Evolutionary conservation across 129 eudicot genomes (phyloP).

Genomic region (Helichrysum umbraculigerum): DNA sequence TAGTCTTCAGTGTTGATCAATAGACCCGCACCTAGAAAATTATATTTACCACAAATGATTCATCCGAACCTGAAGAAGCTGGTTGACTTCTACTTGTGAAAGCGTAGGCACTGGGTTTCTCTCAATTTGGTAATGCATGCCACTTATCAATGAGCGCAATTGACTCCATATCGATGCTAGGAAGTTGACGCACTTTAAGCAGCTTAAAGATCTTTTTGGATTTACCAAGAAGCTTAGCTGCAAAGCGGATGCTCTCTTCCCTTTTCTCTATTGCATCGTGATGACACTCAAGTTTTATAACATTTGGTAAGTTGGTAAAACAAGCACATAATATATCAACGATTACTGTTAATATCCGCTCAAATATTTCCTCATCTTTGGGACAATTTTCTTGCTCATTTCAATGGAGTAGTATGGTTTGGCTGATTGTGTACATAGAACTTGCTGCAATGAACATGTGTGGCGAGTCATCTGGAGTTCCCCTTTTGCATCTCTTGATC

Average conservation of each 20-base stretch:
- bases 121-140: constrained; percentile 15
- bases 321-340: constrained; percentile 38
- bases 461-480: constrained; percentile 15
- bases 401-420: constrained; percentile 17
- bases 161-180: not conserved
- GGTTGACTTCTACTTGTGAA: not conserved
- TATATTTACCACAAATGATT: not conserved
- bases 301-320: constrained; percentile 37
- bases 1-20: no score
- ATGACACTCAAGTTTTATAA: constrained; percentile 39
- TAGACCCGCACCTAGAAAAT: no score
- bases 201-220: constrained; percentile 36
- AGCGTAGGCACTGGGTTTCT: not conserved
- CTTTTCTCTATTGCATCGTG: constrained; percentile 31
- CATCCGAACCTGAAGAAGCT: not conserved
- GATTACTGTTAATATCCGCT: constrained; percentile 23
- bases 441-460: constrained; percentile 35
- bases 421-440: constrained; percentile 45
- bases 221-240: constrained; percentile 44
- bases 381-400: not conserved
- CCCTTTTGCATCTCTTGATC: constrained; percentile 11
- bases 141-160: constrained; percentile 36
- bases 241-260: constrained; percentile 31
- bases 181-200: constrained; percentile 21
- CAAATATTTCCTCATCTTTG: constrained; percentile 24